A percentile compares a stretch with the other conserved stretches of the same genome.
Evolutionary conservation across 164 flowering plant genomes (phyloP).

Genomic region (Liquidambar formosana): DNA sequence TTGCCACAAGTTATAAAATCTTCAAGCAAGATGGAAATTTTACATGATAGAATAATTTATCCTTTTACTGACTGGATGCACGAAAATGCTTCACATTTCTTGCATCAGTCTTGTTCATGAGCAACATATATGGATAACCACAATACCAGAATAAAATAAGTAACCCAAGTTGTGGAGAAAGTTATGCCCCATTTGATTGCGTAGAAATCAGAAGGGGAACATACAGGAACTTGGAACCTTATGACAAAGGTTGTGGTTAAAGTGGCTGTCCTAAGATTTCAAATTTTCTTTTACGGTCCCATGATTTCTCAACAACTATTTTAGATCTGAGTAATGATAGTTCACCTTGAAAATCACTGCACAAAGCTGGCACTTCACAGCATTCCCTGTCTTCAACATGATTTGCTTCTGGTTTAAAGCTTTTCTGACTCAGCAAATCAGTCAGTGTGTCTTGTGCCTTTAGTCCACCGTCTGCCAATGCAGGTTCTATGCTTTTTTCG

Average conservation of each 20-base stretch:
- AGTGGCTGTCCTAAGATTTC: background rate
- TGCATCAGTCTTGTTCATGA: too few species aligned
- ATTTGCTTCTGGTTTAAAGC: constrained; percentile 27
- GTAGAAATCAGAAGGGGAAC: background rate
- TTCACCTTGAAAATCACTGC: constrained; percentile 50
- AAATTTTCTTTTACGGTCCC: background rate
- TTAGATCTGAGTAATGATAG: constrained; percentile 1
- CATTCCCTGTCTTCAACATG: constrained; percentile 11
- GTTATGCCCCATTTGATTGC: background rate
- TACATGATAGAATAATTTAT: background rate
- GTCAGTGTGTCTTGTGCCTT: constrained; percentile 23
- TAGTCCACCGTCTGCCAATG: constrained; percentile 20
- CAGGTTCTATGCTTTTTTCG: constrained; percentile 38
- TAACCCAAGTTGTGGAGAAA: background rate
- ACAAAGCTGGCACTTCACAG: constrained; percentile 21
- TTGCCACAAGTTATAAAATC: background rate
- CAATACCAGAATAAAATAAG: too few species aligned
- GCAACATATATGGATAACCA: too few species aligned
- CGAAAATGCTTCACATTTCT: too few species aligned
- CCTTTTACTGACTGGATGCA: too few species aligned
- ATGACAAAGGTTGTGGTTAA: background rate
- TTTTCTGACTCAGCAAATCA: constrained; percentile 22
- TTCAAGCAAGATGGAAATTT: constrained; percentile 1
- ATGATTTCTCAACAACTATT: background rate
- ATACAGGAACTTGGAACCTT: too few species aligned